A percentile compares a stretch with the other conserved stretches of the same genome.
These are phyloP conservation scores for Rhodocollybia butyracea DNA, from an alignment of 768 basidiomycete species.

Conservation along the genomic window DNA sequence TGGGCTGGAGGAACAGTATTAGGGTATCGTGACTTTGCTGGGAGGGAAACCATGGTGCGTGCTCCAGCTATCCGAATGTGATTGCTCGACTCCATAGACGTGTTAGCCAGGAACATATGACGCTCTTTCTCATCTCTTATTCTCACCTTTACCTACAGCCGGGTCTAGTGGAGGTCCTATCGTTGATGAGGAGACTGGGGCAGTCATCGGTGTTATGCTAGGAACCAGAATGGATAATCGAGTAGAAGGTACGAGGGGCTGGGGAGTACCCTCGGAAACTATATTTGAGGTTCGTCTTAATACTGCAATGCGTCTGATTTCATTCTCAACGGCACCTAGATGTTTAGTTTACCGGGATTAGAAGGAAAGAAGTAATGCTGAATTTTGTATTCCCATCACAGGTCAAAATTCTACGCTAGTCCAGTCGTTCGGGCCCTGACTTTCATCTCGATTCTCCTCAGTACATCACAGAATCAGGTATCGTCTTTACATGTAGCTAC, in stretches of 20 bases:
- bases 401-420: neutral
- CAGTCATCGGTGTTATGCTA: constrained; percentile 62
- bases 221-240: constrained; percentile 57
- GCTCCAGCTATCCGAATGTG: neutral
- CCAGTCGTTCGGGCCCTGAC: too few species aligned
- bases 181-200: constrained; percentile 55
- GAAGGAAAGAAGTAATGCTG: constrained; percentile 25
- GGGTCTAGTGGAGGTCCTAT: constrained; percentile 74
- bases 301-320: neutral
- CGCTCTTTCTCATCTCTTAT: constrained; percentile 52
- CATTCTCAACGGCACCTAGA: constrained; percentile 29
- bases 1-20: constrained; percentile 50
- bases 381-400: too few species aligned
- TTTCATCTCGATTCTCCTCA: too few species aligned
- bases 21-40: constrained; percentile 60
- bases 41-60: constrained; percentile 52
- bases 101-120: constrained; percentile 67
- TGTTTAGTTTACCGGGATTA: constrained; percentile 53
- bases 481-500: too few species aligned
- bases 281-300: constrained; percentile 52
- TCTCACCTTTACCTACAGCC: constrained; percentile 50
- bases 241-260: constrained; percentile 53
- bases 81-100: neutral
- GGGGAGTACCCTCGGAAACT: constrained; percentile 60
- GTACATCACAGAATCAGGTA: too few species aligned